These are phyloP conservation scores for Fusarium sp. DNA, from an alignment of 2,329 filamentous ascomycete species.

Conservation along the genomic window DNA sequence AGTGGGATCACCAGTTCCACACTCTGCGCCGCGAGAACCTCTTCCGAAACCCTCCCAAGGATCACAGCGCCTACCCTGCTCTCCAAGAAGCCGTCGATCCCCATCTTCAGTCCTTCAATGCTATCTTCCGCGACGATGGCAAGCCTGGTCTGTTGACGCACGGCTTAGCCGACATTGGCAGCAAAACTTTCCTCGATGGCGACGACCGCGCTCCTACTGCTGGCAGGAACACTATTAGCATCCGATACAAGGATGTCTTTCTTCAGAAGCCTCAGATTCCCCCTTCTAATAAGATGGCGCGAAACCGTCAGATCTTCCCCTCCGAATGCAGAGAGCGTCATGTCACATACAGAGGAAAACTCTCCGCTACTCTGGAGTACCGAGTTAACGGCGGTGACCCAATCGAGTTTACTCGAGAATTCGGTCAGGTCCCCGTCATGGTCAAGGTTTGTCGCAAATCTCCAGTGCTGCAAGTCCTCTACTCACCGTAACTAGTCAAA, in stretches of 20 bases:
- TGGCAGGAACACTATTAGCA: slow-evolving; percentile 77
- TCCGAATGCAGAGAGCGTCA: slow-evolving; percentile 96
- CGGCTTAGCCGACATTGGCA: slow-evolving; percentile 88
- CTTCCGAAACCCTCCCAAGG: slow-evolving; percentile 87
- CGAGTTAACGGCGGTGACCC: slow-evolving; percentile 88
- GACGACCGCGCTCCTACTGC: slow-evolving; percentile 69
- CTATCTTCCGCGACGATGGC: slow-evolving; percentile 80
- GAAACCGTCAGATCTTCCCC: slow-evolving; percentile 86
- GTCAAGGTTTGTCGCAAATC: slow-evolving; percentile 72
- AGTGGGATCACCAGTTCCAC: slow-evolving; percentile 88
- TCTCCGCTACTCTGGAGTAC: slow-evolving; percentile 86
- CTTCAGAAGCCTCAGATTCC: slow-evolving; percentile 86
- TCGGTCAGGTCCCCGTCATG: slow-evolving; percentile 94
- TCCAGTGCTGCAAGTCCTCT: neutral
- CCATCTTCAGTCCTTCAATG: slow-evolving; percentile 96
- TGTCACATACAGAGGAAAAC: slow-evolving; percentile 87
- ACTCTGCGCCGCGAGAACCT: slow-evolving; percentile 87
- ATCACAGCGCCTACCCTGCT: slow-evolving; percentile 87
- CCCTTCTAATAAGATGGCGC: slow-evolving; percentile 83
- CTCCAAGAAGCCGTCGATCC: slow-evolving; percentile 88
- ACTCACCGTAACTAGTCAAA: slow-evolving; percentile 71
- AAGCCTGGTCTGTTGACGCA: slow-evolving; percentile 70
- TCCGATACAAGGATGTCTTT: slow-evolving; percentile 83
- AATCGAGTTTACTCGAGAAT: slow-evolving; percentile 82
- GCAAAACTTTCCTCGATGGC: slow-evolving; percentile 87